Percentiles rank a stretch among this genome's conserved stretches.
These are phyloP conservation scores for Mycena sp. DNA, from an alignment of 1,284 basidiomycete genomes.

Conservation along the genomic window DNA sequence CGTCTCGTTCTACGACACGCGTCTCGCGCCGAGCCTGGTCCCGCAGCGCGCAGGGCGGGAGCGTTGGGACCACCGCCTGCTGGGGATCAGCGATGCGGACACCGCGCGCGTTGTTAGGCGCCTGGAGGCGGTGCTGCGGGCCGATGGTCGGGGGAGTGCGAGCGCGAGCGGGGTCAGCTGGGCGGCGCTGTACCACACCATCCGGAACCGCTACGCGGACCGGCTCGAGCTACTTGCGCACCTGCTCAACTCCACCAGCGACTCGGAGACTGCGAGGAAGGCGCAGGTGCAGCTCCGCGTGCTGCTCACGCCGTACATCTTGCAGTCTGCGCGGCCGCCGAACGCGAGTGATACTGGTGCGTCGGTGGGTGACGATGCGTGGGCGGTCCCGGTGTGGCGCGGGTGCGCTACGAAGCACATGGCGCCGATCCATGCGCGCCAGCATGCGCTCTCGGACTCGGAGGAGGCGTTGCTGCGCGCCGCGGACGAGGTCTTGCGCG, in stretches of 20 bases:
- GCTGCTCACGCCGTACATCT: conserved; percentile 50
- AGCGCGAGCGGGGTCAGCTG: conserved; percentile 53
- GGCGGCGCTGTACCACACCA: conserved; percentile 47
- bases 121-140: conserved; percentile 35
- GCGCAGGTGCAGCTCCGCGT: conserved; percentile 43
- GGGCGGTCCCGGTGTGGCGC: conserved; percentile 35
- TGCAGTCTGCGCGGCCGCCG: conserved; percentile 28
- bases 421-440: neutral
- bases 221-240: conserved; percentile 51
- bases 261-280: conserved; percentile 22
- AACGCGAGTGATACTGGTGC: too few relatives aligned
- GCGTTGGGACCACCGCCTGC: conserved; percentile 45
- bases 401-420: conserved; percentile 42
- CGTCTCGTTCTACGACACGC: conserved; percentile 55
- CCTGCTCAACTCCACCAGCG: conserved; percentile 41
- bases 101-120: conserved; percentile 22
- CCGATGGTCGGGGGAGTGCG: neutral
- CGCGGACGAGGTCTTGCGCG: conserved; percentile 33
- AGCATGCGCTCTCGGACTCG: conserved; percentile 17
- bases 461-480: conserved; percentile 31
- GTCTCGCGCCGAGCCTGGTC: conserved; percentile 46
- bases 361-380: conserved; percentile 16
- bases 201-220: conserved; percentile 52
- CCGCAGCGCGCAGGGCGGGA: conserved; percentile 36
- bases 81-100: conserved; percentile 40